Conservation (phyloP, 2,329 filamentous ascomycete species). For the Alternaria solani region DNA sequence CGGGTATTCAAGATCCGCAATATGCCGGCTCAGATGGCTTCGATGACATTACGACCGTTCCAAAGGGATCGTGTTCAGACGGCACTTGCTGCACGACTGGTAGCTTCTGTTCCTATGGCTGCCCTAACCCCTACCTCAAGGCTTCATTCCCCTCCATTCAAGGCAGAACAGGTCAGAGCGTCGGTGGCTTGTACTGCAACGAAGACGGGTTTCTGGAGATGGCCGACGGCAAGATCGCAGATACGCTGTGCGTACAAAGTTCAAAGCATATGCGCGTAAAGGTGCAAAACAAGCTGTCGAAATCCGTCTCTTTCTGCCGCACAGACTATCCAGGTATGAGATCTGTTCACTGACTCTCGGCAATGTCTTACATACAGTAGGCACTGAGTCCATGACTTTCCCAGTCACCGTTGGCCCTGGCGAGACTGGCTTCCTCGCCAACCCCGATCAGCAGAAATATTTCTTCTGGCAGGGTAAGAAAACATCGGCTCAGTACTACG, state of each 20-base stretch:
- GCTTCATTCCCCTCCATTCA: constrained; percentile 85
- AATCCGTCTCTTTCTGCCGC: constrained; percentile 80
- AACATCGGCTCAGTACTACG: constrained; percentile 95
- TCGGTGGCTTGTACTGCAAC: constrained; percentile 88
- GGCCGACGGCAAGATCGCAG: constrained; percentile 58
- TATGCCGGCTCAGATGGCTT: constrained; percentile 51
- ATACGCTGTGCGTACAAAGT: constrained; percentile 78
- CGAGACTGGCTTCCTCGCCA: constrained; percentile 70
- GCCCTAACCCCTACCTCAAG: constrained; percentile 91
- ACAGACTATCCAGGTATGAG: constrained; percentile 88
- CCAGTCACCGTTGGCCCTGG: constrained; percentile 72
- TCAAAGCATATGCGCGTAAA: constrained; percentile 69
- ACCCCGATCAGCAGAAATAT: constrained; percentile 75
- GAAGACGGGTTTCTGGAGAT: constrained; percentile 81
- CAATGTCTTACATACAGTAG: constrained; percentile 42
- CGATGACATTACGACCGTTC: constrained; percentile 69
- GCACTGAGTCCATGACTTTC: constrained; percentile 84
- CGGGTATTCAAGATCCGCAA: constrained; percentile 72
- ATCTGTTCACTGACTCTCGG: too few relatives aligned
- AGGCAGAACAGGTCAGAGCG: constrained; percentile 80
- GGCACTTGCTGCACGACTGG: constrained; percentile 68
- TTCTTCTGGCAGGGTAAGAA: constrained; percentile 77
- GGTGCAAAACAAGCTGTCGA: constrained; percentile 76
- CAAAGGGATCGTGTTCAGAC: constrained; percentile 63
- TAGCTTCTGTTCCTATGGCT: constrained; percentile 89